Percentiles rank a stretch among this genome's conserved stretches.
Evolutionary conservation across 306 rosid genomes (phyloP).

Genomic region (Medicago ruthenica): DNA sequence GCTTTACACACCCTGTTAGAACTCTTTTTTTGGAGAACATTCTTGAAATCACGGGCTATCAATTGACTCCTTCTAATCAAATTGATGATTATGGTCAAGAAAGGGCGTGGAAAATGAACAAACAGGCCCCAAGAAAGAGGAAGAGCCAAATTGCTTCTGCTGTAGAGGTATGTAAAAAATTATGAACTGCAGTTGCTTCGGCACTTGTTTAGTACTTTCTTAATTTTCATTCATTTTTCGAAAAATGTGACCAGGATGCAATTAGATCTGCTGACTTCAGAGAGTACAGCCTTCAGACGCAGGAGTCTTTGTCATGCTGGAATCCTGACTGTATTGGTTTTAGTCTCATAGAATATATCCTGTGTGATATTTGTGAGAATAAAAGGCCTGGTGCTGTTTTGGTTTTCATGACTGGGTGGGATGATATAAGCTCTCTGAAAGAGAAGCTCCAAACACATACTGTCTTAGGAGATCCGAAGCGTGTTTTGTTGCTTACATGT

Average conservation of each 20-base stretch:
- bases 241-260: constrained; percentile 70
- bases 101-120: constrained; percentile 87
- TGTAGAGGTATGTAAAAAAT: constrained; percentile 70
- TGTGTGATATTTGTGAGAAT: constrained; percentile 78
- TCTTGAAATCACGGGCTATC: constrained; percentile 81
- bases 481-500: constrained; percentile 79
- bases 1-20: constrained; percentile 82
- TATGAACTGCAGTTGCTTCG: constrained; percentile 25
- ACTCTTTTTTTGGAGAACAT: constrained; percentile 87
- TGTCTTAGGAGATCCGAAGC: constrained; percentile 73
- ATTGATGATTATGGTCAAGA: constrained; percentile 96
- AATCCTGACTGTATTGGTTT: constrained; percentile 93
- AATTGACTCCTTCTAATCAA: constrained; percentile 82
- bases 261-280: constrained; percentile 75
- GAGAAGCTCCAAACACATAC: constrained; percentile 79
- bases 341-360: constrained; percentile 76
- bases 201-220: constrained; percentile 34
- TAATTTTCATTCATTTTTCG: constrained; percentile 19
- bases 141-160: constrained; percentile 92
- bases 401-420: constrained; percentile 99
- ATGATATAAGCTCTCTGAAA: constrained; percentile 85
- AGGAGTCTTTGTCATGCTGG: constrained; percentile 91
- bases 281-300: constrained; percentile 72
- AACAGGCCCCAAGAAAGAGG: constrained; percentile 93
- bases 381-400: constrained; percentile 88